Evolutionary conservation across 2,329 filamentous ascomycete species (phyloP), one percentile per base, ranked within the genome.

Genomic region (Cladobotryum protrusum): DNA sequence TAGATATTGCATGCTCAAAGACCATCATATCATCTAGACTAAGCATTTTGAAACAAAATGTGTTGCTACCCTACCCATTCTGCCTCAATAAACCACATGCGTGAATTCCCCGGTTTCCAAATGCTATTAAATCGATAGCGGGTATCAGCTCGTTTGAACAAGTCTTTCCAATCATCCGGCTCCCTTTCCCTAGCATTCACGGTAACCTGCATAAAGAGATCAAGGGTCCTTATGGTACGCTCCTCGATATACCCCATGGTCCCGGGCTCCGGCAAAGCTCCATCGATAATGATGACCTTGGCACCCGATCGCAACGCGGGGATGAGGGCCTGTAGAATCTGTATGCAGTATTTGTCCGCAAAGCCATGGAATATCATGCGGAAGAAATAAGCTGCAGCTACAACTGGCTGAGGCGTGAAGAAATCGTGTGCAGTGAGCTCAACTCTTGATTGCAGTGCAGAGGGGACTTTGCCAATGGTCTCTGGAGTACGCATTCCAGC

Each of bases 351-450:
- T 45, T 62, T 63, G 52, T 70, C 63, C 1, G 59, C 49, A 56
- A 63, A 69, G 47, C 61, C 61, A 50, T 69, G 66, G 42, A 68
- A 60, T 36, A 68, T 63, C 45, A 57, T 58, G 19, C 63, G 61
- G 49, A 69, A 59, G 40, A 67, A 61, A 50, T 64, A 66, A 18
- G 55, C 56, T 3, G 59, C 55, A 1, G 58, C 61, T 5, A 54
- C 45, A 11, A 58, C 56, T 5, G 62, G 50, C 48, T 65, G 63
- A 12, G 59, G 53, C 1, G 53, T 57, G 49, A 64, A 61, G 54
- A 64, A 63, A 49, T 64, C 60, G 52, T 65, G 60, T 0, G 57
- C 56, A 8, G 54, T 58, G 44, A 63, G 53, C 17, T 47, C 43
- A 12, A 63, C 56, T 33, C 59, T 52, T 3, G 47, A 33, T 37